Conservation (phyloP, 108 stramenopile genomes). For the Ochromonas danica region DNA sequence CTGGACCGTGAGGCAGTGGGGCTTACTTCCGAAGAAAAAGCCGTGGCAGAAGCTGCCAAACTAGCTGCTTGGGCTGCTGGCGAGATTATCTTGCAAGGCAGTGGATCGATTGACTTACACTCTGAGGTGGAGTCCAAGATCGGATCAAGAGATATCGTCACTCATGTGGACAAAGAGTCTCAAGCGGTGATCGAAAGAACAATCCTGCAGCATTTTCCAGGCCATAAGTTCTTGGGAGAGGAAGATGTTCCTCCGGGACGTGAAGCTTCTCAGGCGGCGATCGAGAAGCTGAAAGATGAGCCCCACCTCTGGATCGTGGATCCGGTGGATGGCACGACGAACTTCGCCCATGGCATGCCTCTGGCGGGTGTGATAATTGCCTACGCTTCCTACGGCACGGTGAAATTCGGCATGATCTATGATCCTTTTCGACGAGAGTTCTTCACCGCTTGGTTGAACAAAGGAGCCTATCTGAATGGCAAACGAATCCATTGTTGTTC, state of each 20-base stretch:
- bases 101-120: too few species aligned
- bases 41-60: too few species aligned
- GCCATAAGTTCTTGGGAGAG: constrained; percentile 63
- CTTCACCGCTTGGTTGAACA: constrained; percentile 69
- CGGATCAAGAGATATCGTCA: constrained; percentile 49
- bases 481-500: constrained; percentile 68
- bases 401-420: constrained; percentile 75
- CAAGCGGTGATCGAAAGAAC: constrained; percentile 45
- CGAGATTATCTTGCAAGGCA: too few species aligned
- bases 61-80: too few species aligned
- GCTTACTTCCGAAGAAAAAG: too few species aligned
- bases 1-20: too few species aligned
- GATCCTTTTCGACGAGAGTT: constrained; percentile 77
- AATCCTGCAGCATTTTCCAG: constrained; percentile 61
- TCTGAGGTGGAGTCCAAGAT: not conserved
- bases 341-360: constrained; percentile 79
- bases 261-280: not conserved
- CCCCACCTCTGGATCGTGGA: constrained; percentile 74
- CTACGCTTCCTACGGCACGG: constrained; percentile 62
- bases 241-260: not conserved
- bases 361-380: constrained; percentile 72
- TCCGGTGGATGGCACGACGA: constrained; percentile 84
- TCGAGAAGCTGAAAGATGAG: not conserved
- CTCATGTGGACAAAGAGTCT: constrained; percentile 61
- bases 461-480: constrained; percentile 73